Evolutionary conservation across 1,284 basidiomycete genomes (phyloP).

Genomic region (Leccinum solheimii): DNA sequence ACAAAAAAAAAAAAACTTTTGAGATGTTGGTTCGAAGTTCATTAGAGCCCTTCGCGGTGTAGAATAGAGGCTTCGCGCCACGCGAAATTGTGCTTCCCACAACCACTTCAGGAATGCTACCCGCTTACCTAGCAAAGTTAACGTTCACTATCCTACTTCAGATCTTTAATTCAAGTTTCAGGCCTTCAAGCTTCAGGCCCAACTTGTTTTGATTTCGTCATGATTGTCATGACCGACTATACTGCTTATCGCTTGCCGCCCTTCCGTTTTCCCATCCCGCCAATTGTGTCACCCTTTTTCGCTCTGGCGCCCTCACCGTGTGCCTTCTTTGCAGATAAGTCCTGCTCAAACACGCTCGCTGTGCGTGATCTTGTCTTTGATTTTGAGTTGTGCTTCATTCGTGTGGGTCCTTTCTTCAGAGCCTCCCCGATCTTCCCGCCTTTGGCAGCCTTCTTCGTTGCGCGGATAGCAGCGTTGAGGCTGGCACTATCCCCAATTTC

Average conservation of each 20-base stretch:
- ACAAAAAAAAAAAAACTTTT: conserved; percentile 8
- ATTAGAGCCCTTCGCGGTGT: conserved; percentile 27
- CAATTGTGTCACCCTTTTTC: conserved; percentile 49
- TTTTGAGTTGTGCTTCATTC: conserved; percentile 20
- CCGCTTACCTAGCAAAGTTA: conserved; percentile 1
- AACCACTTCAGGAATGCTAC: conserved; percentile 10
- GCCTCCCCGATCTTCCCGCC: conserved; percentile 46
- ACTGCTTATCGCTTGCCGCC: conserved; percentile 40
- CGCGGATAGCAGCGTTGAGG: conserved; percentile 75
- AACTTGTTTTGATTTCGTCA: not conserved
- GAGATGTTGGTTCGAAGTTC: conserved; percentile 22
- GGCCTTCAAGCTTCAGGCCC: not conserved
- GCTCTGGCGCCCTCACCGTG: conserved; percentile 46
- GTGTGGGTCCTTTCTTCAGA: conserved; percentile 20
- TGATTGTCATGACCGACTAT: conserved; percentile 1
- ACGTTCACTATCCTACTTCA: not conserved
- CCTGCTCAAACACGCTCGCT: conserved; percentile 41
- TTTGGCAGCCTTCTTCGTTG: conserved; percentile 76
- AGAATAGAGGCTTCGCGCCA: conserved; percentile 21
- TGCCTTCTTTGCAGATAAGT: conserved; percentile 37
- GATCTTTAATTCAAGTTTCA: not conserved
- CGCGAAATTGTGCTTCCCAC: conserved; percentile 30
- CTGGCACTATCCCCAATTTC: conserved; percentile 55
- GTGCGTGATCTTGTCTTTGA: conserved; percentile 25
- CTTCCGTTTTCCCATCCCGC: conserved; percentile 50